These are phyloP conservation scores for Vitis hybrid DNA, from an alignment of 177 flowering plant species.

Conservation along the genomic window DNA sequence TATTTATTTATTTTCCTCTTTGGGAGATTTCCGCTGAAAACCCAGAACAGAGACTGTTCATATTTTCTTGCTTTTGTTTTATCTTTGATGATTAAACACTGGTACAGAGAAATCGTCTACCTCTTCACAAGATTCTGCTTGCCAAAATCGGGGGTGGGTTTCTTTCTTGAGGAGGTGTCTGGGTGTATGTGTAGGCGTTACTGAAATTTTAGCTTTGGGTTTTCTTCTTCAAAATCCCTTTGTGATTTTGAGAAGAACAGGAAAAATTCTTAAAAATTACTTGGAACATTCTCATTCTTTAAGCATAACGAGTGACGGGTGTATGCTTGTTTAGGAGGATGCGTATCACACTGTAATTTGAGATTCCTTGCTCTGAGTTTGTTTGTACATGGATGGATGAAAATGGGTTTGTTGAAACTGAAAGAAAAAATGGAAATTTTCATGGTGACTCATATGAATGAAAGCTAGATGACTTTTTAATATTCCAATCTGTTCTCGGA, in stretches of 20 bases:
- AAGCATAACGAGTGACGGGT: too few relatives aligned
- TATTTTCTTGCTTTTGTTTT: not conserved
- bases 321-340: not conserved
- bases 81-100: not conserved
- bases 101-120: not conserved
- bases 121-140: not conserved
- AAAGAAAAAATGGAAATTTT: not conserved
- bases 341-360: not conserved
- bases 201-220: too few relatives aligned
- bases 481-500: slow-evolving; percentile 8
- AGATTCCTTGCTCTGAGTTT: too few relatives aligned
- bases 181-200: too few relatives aligned
- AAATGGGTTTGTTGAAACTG: not conserved
- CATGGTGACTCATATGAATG: not conserved
- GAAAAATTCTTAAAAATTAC: too few relatives aligned
- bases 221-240: too few relatives aligned
- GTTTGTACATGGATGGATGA: too few relatives aligned
- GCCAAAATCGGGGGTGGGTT: not conserved
- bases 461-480: slow-evolving; percentile 10
- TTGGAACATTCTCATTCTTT: too few relatives aligned
- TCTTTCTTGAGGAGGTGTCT: not conserved
- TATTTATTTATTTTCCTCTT: slow-evolving; percentile 21
- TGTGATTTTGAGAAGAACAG: too few relatives aligned
- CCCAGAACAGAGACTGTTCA: not conserved
- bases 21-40: not conserved